Evolutionary conservation across 768 basidiomycete genomes (phyloP).

Genomic region (Ephemerocybe angulata): DNA sequence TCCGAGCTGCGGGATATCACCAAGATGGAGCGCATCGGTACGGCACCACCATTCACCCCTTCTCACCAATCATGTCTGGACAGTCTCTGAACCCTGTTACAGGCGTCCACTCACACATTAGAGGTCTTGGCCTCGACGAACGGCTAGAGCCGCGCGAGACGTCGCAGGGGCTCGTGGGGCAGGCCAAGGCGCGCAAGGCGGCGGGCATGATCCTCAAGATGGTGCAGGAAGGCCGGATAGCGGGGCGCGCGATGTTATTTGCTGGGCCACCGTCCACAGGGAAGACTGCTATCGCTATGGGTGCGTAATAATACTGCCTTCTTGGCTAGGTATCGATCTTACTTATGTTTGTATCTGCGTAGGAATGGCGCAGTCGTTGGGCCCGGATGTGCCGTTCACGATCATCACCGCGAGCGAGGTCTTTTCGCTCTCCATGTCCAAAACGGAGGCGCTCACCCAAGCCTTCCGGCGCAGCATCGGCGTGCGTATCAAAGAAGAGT

Average conservation of each 20-base stretch:
- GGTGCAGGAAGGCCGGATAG: conserved; percentile 95
- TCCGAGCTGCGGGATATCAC: conserved; percentile 80
- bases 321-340: too few relatives aligned
- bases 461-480: conserved; percentile 95
- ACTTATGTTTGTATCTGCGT: conserved; percentile 19
- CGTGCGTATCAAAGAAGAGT: conserved; percentile 95
- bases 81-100: conserved; percentile 7
- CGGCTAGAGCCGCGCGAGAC: conserved; percentile 84
- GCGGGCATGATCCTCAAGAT: conserved; percentile 97
- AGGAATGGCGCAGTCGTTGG: conserved; percentile 97
- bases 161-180: conserved; percentile 96
- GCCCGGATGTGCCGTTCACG: conserved; percentile 93
- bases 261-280: conserved; percentile 97
- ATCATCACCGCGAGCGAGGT: conserved; percentile 98
- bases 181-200: conserved; percentile 92
- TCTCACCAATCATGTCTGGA: conserved; percentile 47
- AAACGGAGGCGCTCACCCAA: conserved; percentile 96
- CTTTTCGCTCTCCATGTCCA: conserved; percentile 96
- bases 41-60: conserved; percentile 90
- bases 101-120: conserved; percentile 95
- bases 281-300: conserved; percentile 97
- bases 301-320: conserved; percentile 39
- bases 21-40: conserved; percentile 92
- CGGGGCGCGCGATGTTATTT: conserved; percentile 93
- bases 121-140: conserved; percentile 90